phyloP scores from a whole-genome alignment of 176 grass and related monocot species.

The Calamus simplicifolius region DNA sequence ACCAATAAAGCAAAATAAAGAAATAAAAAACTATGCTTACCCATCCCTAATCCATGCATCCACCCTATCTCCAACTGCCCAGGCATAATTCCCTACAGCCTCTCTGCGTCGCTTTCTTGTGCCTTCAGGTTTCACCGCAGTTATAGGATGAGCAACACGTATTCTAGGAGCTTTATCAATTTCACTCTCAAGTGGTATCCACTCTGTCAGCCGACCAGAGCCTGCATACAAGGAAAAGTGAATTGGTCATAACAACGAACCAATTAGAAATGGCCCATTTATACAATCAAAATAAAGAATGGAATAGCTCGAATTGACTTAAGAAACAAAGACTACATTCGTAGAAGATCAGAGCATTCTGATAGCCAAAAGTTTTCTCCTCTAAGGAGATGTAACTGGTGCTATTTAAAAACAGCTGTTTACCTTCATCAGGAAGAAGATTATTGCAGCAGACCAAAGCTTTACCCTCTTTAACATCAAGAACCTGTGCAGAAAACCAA shows the following conservation, averaged over 20 bases:
- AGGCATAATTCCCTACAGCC: conserved; percentile 48
- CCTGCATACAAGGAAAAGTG: conserved; percentile 36
- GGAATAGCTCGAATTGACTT: too few species aligned
- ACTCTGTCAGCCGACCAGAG: conserved; percentile 44
- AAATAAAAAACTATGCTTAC: conserved; percentile 32
- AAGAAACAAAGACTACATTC: too few species aligned
- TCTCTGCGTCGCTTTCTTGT: conserved; percentile 84
- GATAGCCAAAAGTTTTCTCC: too few species aligned
- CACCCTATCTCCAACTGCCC: conserved; percentile 75
- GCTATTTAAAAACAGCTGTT: background rate
- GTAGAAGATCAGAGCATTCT: too few species aligned
- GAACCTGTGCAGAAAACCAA: conserved; percentile 81
- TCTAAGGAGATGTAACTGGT: too few species aligned
- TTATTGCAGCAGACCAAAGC: conserved; percentile 53
- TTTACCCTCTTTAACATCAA: conserved; percentile 72
- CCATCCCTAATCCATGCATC: conserved; percentile 72
- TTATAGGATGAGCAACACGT: conserved; percentile 52
- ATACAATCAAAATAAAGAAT: too few species aligned
- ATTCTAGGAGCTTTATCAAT: conserved; percentile 55
- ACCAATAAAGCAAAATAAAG: background rate
- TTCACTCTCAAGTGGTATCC: conserved; percentile 50
- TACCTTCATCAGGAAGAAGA: conserved; percentile 49
- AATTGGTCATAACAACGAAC: too few species aligned
- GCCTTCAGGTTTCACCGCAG: conserved; percentile 55
- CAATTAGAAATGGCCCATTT: too few species aligned